Evolutionary conservation across 768 basidiomycete genomes (phyloP), one percentile per base, ranked within the genome.

Genomic region (Boletus reticuloceps): DNA sequence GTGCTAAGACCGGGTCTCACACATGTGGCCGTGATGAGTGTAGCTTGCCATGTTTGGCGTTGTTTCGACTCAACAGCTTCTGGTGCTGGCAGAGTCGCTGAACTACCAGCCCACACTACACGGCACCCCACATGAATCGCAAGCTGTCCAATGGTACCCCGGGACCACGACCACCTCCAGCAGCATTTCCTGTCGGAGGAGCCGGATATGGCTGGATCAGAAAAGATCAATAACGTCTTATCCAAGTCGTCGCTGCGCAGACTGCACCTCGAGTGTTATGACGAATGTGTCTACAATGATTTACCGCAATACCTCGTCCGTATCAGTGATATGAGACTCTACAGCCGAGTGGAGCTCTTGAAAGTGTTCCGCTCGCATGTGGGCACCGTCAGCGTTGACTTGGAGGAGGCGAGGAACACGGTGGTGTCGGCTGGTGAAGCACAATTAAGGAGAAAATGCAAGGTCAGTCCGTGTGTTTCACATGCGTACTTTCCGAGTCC

Each of bases 251-350:
- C 47, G 0, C 45, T 59, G 12, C 22, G 6, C 8, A 38, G 34
- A 13, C 22, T 51, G 13, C 53, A 31, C 45, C 32, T 60, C 32
- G 38, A 51, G 8, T 60, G 47, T 11, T 58, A 16, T 3, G 55
- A 50, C 37, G 53, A 54, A 47, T 52, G 40, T 14, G 8, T 48
- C 54, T 54, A 41, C 52, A 64, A 60, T 5, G 53, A 59, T 20
- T 9, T 60, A 0, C 62, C 62, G 4, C 63, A 55, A 41, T 59
- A 59, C 38, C 38, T 39, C 38, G 38, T 39, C 38, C 38, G 38
- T n/a, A 39, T 39, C 38, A 39, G 38, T n/a, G 62, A 63, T 11
- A 60, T 63, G 57, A 32, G 46, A 6, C 54, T 64, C 13, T 41
- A 45, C 36, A 45, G 25, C 36, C 47, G 62, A 12, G 4, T 3